These are phyloP conservation scores for Trichophyton rubrum DNA, from an alignment of 2,329 filamentous ascomycete species.

Conservation along the genomic window DNA sequence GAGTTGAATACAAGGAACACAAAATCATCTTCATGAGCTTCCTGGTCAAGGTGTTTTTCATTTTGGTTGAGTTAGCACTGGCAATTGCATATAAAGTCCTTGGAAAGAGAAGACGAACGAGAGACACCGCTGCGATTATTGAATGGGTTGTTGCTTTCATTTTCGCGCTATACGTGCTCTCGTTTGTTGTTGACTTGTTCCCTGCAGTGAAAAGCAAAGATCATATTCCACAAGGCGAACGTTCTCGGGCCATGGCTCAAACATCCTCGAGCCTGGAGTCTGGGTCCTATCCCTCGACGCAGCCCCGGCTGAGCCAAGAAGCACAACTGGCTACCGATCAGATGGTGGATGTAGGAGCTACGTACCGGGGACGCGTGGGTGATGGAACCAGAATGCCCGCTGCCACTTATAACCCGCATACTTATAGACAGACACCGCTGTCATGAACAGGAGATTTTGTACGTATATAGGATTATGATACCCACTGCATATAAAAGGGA, in stretches of 20 bases:
- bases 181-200: conserved; percentile 75
- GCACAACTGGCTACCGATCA: conserved; percentile 30
- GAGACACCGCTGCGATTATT: conserved; percentile 60
- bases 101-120: conserved; percentile 33
- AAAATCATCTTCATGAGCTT: conserved; percentile 65
- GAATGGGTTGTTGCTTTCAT: conserved; percentile 72
- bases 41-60: conserved; percentile 75
- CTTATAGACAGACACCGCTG: neutral
- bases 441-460: neutral
- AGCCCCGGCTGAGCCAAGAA: conserved; percentile 20
- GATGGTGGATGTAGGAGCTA: conserved; percentile 21
- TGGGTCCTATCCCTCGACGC: neutral
- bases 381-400: conserved; percentile 1
- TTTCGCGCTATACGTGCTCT: conserved; percentile 78
- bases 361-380: conserved; percentile 12
- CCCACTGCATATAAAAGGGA: neutral
- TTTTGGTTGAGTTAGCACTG: conserved; percentile 64
- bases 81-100: conserved; percentile 52
- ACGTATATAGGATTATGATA: neutral
- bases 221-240: conserved; percentile 32
- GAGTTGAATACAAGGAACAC: conserved; percentile 60
- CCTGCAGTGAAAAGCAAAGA: conserved; percentile 57
- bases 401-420: neutral
- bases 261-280: conserved; percentile 4
- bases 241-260: conserved; percentile 17